A percentile compares a stretch with the other conserved stretches of the same genome.
These are phyloP conservation scores for Echinosphaeria canescens DNA, from an alignment of 2,329 filamentous ascomycete genomes.

Conservation along the genomic window DNA sequence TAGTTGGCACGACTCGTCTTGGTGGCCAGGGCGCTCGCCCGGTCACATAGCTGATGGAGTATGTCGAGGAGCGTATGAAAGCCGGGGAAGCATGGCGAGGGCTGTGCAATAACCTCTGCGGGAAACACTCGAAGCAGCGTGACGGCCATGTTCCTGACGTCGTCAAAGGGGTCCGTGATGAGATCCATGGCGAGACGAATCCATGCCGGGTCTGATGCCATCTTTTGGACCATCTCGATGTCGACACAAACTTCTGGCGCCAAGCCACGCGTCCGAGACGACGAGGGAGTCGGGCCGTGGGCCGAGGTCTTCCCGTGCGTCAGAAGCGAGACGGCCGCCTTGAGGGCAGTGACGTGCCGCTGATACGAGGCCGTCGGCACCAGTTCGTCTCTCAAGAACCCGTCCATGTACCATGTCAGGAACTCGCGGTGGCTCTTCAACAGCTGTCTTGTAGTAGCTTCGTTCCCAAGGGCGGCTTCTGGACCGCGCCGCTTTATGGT, in stretches of 20 bases:
- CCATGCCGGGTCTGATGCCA: constrained; percentile 22
- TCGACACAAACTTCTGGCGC: too few species aligned
- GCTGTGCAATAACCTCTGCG: constrained; percentile 11
- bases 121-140: constrained; percentile 27
- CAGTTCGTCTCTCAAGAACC: constrained; percentile 53
- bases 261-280: too few species aligned
- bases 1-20: constrained; percentile 72
- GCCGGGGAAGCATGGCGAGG: constrained; percentile 2
- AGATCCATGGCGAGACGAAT: constrained; percentile 53
- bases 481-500: constrained; percentile 7
- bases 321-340: constrained; percentile 44
- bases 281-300: constrained; percentile 13
- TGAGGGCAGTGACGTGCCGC: constrained; percentile 63
- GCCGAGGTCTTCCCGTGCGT: constrained; percentile 31
- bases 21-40: constrained; percentile 35
- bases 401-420: constrained; percentile 51
- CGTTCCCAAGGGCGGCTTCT: constrained; percentile 4
- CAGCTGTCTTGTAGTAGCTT: constrained; percentile 9
- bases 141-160: constrained; percentile 46
- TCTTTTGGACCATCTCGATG: constrained; percentile 5
- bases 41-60: constrained; percentile 22
- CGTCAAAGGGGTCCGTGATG: constrained; percentile 78
- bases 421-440: constrained; percentile 37
- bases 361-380: constrained; percentile 74
- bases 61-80: constrained; percentile 9